phyloP scores from a whole-genome alignment of 2,329 filamentous ascomycete genomes.

The Penicillium sp. region DNA sequence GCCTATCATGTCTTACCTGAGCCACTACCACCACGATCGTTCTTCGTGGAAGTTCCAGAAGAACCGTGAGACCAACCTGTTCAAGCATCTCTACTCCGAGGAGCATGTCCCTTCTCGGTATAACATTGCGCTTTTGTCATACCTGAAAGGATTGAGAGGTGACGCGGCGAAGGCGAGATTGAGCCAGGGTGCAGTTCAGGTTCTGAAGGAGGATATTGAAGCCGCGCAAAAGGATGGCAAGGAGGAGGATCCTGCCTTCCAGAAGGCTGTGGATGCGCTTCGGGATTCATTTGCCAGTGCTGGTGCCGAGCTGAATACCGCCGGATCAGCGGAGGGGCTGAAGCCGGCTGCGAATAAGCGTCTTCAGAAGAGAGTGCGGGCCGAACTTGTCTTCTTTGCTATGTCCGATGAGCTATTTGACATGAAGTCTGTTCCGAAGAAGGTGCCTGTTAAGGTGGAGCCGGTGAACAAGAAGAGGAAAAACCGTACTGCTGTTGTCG shows the following conservation, averaged over 20 bases:
- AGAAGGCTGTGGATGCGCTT: conserved; percentile 56
- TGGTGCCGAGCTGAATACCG: conserved; percentile 25
- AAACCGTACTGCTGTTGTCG: conserved; percentile 43
- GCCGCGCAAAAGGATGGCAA: conserved; percentile 32
- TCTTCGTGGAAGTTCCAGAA: conserved; percentile 94
- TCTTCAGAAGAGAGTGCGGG: conserved; percentile 38
- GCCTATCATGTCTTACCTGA: conserved; percentile 73
- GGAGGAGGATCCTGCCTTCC: conserved; percentile 33
- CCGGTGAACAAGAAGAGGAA: conserved; percentile 41
- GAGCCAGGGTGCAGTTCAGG: conserved; percentile 62
- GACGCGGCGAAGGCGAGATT: conserved; percentile 66
- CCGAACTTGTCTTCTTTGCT: conserved; percentile 39
- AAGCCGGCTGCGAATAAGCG: conserved; percentile 28
- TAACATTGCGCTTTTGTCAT: conserved; percentile 69
- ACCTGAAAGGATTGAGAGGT: conserved; percentile 77
- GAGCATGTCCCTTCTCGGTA: conserved; percentile 69
- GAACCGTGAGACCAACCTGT: conserved; percentile 78
- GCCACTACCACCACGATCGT: conserved; percentile 69
- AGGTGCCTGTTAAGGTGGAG: conserved; percentile 18
- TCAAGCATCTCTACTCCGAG: conserved; percentile 77
- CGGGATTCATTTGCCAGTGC: conserved; percentile 27
- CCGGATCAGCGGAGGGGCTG: conserved; percentile 22
- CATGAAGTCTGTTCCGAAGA: conserved; percentile 24
- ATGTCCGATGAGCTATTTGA: conserved; percentile 31
- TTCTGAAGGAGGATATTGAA: conserved; percentile 49